phyloP scores from a whole-genome alignment of 2,329 filamentous ascomycete genomes.

The Aspergillus unguis region DNA sequence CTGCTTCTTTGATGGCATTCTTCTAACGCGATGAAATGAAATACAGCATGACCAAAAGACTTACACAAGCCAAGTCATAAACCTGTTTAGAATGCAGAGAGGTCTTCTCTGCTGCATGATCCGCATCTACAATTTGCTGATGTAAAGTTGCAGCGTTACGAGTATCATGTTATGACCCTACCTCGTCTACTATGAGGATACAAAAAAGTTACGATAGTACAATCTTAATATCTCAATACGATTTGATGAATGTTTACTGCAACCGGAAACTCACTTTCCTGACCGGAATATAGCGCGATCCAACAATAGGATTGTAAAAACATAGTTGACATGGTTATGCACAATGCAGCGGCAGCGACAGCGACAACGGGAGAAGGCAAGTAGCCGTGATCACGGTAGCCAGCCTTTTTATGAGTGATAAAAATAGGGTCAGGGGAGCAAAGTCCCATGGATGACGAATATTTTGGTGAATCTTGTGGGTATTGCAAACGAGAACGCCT shows the following conservation, averaged over 20 bases:
- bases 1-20: neutral
- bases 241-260: neutral
- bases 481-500: no score
- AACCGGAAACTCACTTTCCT: no score
- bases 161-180: slow-evolving; percentile 13
- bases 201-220: slow-evolving; percentile 15
- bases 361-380: no score
- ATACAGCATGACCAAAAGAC: slow-evolving; percentile 38
- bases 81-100: slow-evolving; percentile 13
- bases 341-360: no score
- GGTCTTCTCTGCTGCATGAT: slow-evolving; percentile 9
- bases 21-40: slow-evolving; percentile 11
- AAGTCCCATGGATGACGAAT: no score
- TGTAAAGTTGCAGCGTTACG: slow-evolving; percentile 18
- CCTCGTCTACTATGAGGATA: slow-evolving; percentile 8
- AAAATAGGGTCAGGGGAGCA: no score
- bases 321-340: no score
- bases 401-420: no score
- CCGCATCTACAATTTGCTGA: slow-evolving; percentile 16
- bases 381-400: no score
- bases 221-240: slow-evolving; percentile 8
- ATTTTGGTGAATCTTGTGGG: no score
- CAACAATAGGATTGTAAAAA: neutral
- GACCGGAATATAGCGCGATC: neutral
- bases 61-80: slow-evolving; percentile 30